Base-by-base conservation (phyloP, 2,329 filamentous ascomycete genomes). In the Colletotrichum chlorophyti region DNA sequence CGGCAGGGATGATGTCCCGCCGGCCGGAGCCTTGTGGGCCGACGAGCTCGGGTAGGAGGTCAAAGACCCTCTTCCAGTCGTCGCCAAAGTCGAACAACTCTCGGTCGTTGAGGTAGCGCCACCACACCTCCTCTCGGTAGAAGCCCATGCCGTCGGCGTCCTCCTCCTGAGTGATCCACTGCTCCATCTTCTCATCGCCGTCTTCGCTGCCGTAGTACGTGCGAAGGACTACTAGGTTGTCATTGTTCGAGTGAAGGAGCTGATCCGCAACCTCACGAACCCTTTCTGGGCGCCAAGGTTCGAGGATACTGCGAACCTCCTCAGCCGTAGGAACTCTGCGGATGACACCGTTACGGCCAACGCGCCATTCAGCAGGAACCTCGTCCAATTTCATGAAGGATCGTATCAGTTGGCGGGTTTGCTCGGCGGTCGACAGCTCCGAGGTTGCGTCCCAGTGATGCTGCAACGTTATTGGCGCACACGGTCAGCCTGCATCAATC, bases 11-110 rank as follows among this genome's bases (percentile, higher is more conserved):
- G n/a, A n/a, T n/a, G n/a, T n/a, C n/a, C n/a, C n/a, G n/a, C n/a
- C n/a, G n/a, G n/a, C n/a, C n/a, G n/a, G n/a, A n/a, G n/a, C n/a
- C n/a, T n/a, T n/a, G n/a, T n/a, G n/a, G 23, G 34, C 52, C 53
- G 29, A 38, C 53, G 21, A 57, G 37, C 45, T 57, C 53, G 7
- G 53, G 53, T 23, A 57, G 45, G 23, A 50, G n/a, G 24, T 40
- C 17, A 45, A 47, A 49, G 11, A 15, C 3, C 34, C 24, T 49
- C 31, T 17, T 26, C 43, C 15, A 38, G 32, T 17, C 45, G 38
- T 37, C 51, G 29, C 41, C 32, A 24, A 41, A 38, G 29, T 41
- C 27, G 15, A 51, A 57, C n/a, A 50, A 27, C 23, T 35, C 27
- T 31, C 14, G 10, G 34, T 57, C 42, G 45, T 57, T 31, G 53